A percentile compares a stretch with the other conserved stretches of the same genome.
phyloP scores from a whole-genome alignment of 2,329 filamentous ascomycete species.

The Stylonectria norvegica region DNA sequence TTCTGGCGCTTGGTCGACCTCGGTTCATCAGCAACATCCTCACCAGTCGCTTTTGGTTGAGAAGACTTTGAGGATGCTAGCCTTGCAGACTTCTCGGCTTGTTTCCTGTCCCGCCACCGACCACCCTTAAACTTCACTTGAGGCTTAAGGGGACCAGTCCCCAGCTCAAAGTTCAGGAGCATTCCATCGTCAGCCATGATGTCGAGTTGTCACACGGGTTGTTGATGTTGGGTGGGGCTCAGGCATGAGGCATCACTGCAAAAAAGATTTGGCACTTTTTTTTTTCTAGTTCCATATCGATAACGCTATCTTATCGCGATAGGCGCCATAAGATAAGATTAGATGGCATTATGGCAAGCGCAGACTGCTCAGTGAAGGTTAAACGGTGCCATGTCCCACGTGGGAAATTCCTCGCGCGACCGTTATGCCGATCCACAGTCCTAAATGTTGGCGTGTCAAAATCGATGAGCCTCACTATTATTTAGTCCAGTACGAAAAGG shows the following conservation, averaged over 20 bases:
- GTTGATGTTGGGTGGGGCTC: neutral
- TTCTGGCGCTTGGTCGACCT: constrained; percentile 47
- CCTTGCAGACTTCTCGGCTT: constrained; percentile 48
- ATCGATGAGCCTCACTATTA: too few species aligned
- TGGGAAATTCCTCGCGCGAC: too few species aligned
- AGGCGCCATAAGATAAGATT: neutral
- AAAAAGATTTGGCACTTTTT: constrained; percentile 20
- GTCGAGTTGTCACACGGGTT: constrained; percentile 4
- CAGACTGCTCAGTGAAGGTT: too few species aligned
- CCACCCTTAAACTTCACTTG: constrained; percentile 76
- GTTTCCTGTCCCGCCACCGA: constrained; percentile 85
- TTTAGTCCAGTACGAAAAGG: too few species aligned
- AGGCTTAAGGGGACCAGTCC: constrained; percentile 61
- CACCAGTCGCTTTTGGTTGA: constrained; percentile 17
- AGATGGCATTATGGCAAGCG: too few species aligned
- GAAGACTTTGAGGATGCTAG: constrained; percentile 20
- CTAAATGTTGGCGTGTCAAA: too few species aligned
- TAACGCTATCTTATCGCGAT: constrained; percentile 20
- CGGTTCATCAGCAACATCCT: constrained; percentile 27
- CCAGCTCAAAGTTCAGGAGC: constrained; percentile 85
- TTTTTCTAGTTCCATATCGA: constrained; percentile 22
- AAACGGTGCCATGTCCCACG: too few species aligned
- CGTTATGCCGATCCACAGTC: too few species aligned
- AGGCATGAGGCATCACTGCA: constrained; percentile 8
- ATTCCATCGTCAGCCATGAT: constrained; percentile 92